Evolutionary conservation across 2,329 filamentous ascomycete species (phyloP).

Genomic region (Fusarium scirpi): DNA sequence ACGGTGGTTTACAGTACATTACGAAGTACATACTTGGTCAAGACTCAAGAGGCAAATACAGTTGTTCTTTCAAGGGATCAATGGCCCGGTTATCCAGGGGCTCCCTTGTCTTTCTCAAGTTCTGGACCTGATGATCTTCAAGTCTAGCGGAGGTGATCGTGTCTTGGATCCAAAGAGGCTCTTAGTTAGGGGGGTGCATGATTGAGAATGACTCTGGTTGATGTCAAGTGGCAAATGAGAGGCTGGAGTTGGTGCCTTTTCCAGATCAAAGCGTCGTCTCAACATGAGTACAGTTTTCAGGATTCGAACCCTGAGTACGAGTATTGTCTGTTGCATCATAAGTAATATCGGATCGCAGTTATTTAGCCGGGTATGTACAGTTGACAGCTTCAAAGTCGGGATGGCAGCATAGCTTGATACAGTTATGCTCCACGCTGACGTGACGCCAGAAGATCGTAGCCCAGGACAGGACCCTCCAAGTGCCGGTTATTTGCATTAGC

Average conservation of each 20-base stretch:
- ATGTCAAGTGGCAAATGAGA: constrained; percentile 27
- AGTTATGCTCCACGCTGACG: constrained; percentile 22
- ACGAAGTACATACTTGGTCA: background rate
- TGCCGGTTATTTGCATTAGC: constrained; percentile 40
- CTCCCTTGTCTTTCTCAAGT: constrained; percentile 11
- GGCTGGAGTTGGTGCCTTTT: constrained; percentile 16
- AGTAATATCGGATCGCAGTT: constrained; percentile 8
- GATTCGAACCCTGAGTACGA: background rate
- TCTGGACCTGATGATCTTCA: constrained; percentile 7
- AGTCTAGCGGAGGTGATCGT: background rate
- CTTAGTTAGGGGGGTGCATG: constrained; percentile 31
- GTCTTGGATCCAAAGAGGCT: constrained; percentile 10
- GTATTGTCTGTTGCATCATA: constrained; percentile 17
- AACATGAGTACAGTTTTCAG: background rate
- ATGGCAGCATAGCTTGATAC: background rate
- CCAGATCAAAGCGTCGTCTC: constrained; percentile 29
- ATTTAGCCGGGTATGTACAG: constrained; percentile 9
- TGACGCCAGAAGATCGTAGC: constrained; percentile 31
- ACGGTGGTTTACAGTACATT: constrained; percentile 11
- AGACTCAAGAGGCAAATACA: constrained; percentile 7
- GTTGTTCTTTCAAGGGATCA: background rate
- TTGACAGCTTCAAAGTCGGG: constrained; percentile 12
- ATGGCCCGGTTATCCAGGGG: constrained; percentile 19
- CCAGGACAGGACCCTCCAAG: constrained; percentile 17
- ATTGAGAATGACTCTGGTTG: constrained; percentile 23